A percentile compares a stretch with the other conserved stretches of the same genome.
These are phyloP conservation scores for Microascus cirrosus DNA, from an alignment of 2,329 filamentous ascomycete species.

Conservation along the genomic window DNA sequence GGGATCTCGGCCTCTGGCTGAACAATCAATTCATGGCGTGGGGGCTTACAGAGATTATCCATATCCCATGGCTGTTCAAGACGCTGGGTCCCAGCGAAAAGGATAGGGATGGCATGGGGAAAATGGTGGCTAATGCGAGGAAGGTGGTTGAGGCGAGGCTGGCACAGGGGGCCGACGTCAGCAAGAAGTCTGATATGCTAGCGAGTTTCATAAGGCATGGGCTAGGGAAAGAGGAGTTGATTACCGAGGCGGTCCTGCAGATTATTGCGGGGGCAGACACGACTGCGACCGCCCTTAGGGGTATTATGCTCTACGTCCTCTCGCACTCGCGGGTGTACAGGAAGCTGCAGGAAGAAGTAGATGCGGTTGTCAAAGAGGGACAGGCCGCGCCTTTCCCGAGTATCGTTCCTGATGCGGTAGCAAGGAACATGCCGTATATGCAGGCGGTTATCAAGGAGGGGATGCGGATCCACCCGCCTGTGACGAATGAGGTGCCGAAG, in stretches of 20 bases:
- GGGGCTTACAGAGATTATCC: slow-evolving; percentile 25
- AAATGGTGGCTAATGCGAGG: slow-evolving; percentile 30
- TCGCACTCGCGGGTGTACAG: slow-evolving; percentile 33
- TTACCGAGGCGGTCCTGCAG: slow-evolving; percentile 31
- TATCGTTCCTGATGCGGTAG: slow-evolving; percentile 26
- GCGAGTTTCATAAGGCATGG: slow-evolving; percentile 28
- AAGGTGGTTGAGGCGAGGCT: slow-evolving; percentile 10
- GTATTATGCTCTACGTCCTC: slow-evolving; percentile 38
- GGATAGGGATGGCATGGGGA: slow-evolving; percentile 24
- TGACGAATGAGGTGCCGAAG: slow-evolving; percentile 22
- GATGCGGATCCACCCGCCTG: slow-evolving; percentile 23
- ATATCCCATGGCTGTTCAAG: slow-evolving; percentile 32
- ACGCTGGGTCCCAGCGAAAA: slow-evolving; percentile 25
- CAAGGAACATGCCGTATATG: slow-evolving; percentile 26
- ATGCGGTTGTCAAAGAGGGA: slow-evolving; percentile 8
- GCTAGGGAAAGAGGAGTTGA: slow-evolving; percentile 22
- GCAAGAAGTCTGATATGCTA: slow-evolving; percentile 35
- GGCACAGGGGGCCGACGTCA: slow-evolving; percentile 9
- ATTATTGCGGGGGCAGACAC: slow-evolving; percentile 46
- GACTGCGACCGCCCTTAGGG: slow-evolving; percentile 40
- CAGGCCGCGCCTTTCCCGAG: slow-evolving; percentile 11
- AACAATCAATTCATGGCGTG: slow-evolving; percentile 29
- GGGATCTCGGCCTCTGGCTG: slow-evolving; percentile 27
- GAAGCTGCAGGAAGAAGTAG: slow-evolving; percentile 33
- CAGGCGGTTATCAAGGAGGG: slow-evolving; percentile 39